Evolutionary conservation across 768 basidiomycete genomes (phyloP).

Genomic region (Rhodotorula graminis): DNA sequence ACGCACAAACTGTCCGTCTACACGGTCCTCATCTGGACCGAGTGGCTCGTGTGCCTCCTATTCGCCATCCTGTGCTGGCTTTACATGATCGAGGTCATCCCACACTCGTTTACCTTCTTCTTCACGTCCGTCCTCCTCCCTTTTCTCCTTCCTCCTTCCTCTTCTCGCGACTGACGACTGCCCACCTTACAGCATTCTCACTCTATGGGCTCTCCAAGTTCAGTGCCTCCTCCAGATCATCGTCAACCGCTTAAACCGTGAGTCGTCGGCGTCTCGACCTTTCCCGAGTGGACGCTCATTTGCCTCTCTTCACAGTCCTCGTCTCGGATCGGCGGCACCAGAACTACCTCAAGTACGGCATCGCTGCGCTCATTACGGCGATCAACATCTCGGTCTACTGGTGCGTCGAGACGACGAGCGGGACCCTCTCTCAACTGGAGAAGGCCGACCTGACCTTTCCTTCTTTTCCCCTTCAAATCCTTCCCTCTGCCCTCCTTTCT

Average conservation of each 20-base stretch:
- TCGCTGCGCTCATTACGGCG: background rate
- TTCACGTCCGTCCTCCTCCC: background rate
- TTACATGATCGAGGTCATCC: background rate
- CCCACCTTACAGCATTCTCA: background rate
- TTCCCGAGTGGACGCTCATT: background rate
- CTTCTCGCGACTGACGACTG: background rate
- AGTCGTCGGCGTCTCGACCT: background rate
- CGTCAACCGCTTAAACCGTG: conserved; percentile 24
- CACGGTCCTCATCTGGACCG: background rate
- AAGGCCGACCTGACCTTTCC: background rate
- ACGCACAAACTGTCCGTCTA: conserved; percentile 1
- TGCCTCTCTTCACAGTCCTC: background rate
- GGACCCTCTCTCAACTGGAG: background rate
- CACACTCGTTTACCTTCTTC: background rate
- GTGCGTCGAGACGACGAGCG: background rate
- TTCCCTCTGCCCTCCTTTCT: too few species aligned
- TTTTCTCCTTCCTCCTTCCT: too few species aligned
- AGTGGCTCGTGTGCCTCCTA: background rate
- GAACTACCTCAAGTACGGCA: conserved; percentile 8
- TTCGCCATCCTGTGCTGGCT: background rate
- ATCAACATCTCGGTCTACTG: conserved; percentile 28
- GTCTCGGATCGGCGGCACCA: background rate
- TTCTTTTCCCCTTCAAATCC: too few species aligned
- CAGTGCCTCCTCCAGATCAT: conserved; percentile 30
- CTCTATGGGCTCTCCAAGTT: conserved; percentile 5